Conservation (phyloP, 2,329 filamentous ascomycete species). For the Catunica adiposa region DNA sequence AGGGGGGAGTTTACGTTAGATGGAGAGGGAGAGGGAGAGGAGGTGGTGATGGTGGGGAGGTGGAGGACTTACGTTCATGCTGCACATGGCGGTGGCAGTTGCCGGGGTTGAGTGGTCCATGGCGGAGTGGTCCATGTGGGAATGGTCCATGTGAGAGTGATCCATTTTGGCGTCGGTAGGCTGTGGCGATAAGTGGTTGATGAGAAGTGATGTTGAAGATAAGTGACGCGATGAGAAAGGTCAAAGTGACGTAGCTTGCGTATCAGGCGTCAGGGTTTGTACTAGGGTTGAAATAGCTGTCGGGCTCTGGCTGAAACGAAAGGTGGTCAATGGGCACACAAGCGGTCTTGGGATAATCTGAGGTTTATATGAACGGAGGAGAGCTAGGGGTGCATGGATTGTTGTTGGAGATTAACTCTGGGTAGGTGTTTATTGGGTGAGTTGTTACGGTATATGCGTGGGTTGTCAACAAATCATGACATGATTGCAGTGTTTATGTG, state of each 20-base stretch:
- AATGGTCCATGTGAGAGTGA: conserved; percentile 22
- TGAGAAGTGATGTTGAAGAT: too few species aligned
- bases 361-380: neutral
- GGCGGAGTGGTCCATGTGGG: conserved; percentile 29
- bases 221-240: neutral
- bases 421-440: neutral
- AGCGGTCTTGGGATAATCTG: neutral
- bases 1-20: neutral
- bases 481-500: neutral
- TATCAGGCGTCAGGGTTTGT: neutral
- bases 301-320: too few species aligned
- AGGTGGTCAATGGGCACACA: neutral
- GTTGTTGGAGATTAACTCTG: neutral
- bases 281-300: neutral
- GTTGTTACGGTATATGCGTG: too few species aligned
- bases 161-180: conserved; percentile 7
- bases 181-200: neutral
- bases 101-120: conserved; percentile 28
- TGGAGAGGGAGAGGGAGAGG: neutral
- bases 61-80: conserved; percentile 62
- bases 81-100: conserved; percentile 53
- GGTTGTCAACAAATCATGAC: too few species aligned
- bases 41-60: neutral
- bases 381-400: too few species aligned
- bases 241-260: neutral